A percentile compares a stretch with the other conserved stretches of the same genome.
Conservation (phyloP, 371 early-diverging fungal species). For the Circinella umbellata region DNA sequence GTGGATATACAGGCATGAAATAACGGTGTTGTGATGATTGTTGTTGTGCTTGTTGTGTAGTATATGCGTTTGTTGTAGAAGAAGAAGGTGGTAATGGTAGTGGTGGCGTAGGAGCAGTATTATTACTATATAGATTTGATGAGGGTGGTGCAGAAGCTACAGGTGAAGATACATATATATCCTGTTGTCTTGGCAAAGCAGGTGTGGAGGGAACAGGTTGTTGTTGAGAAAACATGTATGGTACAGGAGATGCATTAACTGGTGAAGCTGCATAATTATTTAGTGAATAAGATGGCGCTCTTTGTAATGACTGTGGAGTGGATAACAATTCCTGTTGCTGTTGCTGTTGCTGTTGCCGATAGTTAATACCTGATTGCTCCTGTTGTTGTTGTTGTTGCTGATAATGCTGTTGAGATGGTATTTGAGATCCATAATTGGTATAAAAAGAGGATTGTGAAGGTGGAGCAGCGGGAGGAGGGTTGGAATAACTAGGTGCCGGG, state of each 20-base stretch:
- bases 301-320: background rate
- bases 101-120: background rate
- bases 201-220: conserved; percentile 3
- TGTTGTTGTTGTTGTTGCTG: conserved; percentile 11
- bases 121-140: background rate
- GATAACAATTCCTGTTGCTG: background rate
- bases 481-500: background rate
- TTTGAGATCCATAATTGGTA: conserved; percentile 6
- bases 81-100: background rate
- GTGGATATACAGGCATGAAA: conserved; percentile 6
- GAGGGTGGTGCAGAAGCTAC: conserved; percentile 1
- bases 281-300: conserved; percentile 8
- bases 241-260: background rate
- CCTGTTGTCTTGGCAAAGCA: conserved; percentile 2
- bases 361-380: background rate
- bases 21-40: conserved; percentile 1
- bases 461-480: background rate
- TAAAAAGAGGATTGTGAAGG: background rate
- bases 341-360: conserved; percentile 1
- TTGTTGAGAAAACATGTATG: conserved; percentile 9
- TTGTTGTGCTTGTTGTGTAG: background rate
- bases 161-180: conserved; percentile 2
- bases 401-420: background rate
- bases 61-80: too few species aligned
- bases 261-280: background rate